Percentiles rank a stretch among this genome's conserved stretches.
These are phyloP conservation scores for Naganishia antarctica DNA, from an alignment of 768 basidiomycete species.

Conservation along the genomic window DNA sequence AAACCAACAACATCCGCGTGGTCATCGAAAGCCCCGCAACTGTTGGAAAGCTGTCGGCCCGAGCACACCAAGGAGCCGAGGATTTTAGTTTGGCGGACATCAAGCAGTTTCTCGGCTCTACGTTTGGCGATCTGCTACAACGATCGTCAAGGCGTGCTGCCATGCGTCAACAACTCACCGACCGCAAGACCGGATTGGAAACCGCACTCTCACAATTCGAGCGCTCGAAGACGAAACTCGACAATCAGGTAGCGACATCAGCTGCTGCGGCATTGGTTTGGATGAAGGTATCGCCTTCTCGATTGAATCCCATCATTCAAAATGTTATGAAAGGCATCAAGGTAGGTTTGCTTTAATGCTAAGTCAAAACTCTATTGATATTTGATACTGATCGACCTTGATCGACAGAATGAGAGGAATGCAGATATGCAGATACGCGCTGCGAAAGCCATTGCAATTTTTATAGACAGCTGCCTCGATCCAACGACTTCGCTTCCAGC, in stretches of 20 bases:
- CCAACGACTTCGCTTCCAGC: constrained; percentile 58
- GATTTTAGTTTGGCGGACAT: background rate
- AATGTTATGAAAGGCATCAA: constrained; percentile 97
- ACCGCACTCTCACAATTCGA: constrained; percentile 10
- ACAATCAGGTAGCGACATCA: constrained; percentile 78
- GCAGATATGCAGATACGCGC: constrained; percentile 80
- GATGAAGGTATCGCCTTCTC: constrained; percentile 76
- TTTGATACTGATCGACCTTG: constrained; percentile 42
- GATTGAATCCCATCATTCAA: constrained; percentile 92
- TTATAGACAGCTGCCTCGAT: constrained; percentile 74
- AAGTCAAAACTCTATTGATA: background rate
- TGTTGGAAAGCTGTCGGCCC: background rate
- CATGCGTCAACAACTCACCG: constrained; percentile 2
- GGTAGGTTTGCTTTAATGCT: constrained; percentile 53
- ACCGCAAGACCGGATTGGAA: constrained; percentile 3
- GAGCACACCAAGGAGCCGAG: background rate
- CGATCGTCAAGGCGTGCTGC: background rate
- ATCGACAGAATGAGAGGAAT: constrained; percentile 63
- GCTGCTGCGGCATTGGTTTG: constrained; percentile 89
- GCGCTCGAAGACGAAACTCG: constrained; percentile 41
- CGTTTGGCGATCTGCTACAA: background rate
- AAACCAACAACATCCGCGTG: background rate
- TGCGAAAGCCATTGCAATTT: constrained; percentile 75
- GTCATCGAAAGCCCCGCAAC: background rate
- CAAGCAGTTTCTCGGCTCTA: background rate